phyloP scores from a whole-genome alignment of 2,329 filamentous ascomycete genomes.

The Fusarium sp. region DNA sequence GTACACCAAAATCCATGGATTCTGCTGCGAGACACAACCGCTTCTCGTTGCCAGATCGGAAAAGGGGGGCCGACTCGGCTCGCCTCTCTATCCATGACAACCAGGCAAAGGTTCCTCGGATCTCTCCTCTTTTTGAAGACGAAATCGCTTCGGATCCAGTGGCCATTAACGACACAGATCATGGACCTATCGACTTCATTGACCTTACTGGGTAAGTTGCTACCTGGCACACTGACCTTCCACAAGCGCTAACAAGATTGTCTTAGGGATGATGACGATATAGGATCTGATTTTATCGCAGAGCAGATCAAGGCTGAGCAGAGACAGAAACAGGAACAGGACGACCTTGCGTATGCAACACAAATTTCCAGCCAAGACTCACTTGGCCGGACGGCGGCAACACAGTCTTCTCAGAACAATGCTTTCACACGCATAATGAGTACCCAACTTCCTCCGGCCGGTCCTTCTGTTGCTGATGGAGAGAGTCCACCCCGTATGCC shows the following conservation, averaged over 20 bases:
- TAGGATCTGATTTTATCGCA: constrained; percentile 44
- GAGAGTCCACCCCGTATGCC: constrained; percentile 19
- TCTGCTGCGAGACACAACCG: constrained; percentile 23
- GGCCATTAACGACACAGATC: constrained; percentile 24
- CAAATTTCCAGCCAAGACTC: constrained; percentile 44
- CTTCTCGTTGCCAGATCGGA: constrained; percentile 45
- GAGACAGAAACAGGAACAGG: constrained; percentile 46
- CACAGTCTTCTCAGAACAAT: constrained; percentile 24
- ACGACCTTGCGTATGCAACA: constrained; percentile 47
- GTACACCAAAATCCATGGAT: constrained; percentile 34
- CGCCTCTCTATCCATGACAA: constrained; percentile 21
- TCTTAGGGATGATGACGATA: constrained; percentile 50
- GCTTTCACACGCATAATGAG: constrained; percentile 48
- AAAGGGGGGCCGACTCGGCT: constrained; percentile 44
- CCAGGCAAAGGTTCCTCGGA: constrained; percentile 51
- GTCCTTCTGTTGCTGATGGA: not conserved
- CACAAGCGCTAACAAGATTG: constrained; percentile 4
- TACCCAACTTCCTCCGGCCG: constrained; percentile 41
- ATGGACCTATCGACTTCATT: constrained; percentile 47
- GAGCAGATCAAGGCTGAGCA: constrained; percentile 52
- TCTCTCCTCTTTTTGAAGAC: constrained; percentile 38
- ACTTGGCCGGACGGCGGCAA: not conserved
- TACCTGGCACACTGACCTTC: not conserved
- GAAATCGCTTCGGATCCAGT: constrained; percentile 13
- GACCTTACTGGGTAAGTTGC: constrained; percentile 56